Evolutionary conservation across 2,329 filamentous ascomycete genomes (phyloP).

Genomic region (Neonectria coccinea): DNA sequence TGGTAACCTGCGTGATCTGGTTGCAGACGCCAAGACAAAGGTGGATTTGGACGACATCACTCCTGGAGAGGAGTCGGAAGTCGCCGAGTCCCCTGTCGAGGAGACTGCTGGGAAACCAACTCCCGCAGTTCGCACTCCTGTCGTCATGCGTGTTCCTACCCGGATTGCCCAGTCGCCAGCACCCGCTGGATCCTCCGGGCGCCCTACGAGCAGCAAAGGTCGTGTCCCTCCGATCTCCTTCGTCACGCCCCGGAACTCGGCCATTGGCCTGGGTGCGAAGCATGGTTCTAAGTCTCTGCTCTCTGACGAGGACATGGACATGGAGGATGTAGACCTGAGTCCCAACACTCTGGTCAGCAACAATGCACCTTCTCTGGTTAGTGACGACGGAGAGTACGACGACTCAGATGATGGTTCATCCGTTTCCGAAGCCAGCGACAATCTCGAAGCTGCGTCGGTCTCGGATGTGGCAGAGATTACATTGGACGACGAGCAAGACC

Average conservation of each 20-base stretch:
- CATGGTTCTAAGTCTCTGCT: conserved; percentile 40
- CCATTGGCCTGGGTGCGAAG: conserved; percentile 36
- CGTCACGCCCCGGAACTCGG: conserved; percentile 50
- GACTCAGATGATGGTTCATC: conserved; percentile 75
- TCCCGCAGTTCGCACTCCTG: conserved; percentile 50
- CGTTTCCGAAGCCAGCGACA: conserved; percentile 68
- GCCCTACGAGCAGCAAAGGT: conserved; percentile 70
- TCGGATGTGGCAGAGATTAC: conserved; percentile 73
- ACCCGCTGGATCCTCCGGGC: conserved; percentile 53
- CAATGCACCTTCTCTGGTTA: conserved; percentile 82
- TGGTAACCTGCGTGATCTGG: conserved; percentile 69
- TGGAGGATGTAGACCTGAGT: conserved; percentile 72
- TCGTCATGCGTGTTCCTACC: conserved; percentile 69
- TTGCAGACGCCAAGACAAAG: conserved; percentile 69
- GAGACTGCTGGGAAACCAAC: conserved; percentile 25
- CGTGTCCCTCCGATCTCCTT: conserved; percentile 55
- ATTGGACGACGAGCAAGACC: conserved; percentile 67
- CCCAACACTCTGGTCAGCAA: conserved; percentile 78
- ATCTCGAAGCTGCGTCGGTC: conserved; percentile 68
- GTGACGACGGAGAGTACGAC: conserved; percentile 83
- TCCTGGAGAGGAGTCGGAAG: conserved; percentile 67
- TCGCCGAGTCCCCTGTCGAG: conserved; percentile 36
- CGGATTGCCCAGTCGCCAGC: conserved; percentile 67
- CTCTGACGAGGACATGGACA: conserved; percentile 63
- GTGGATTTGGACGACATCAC: conserved; percentile 62